phyloP scores from a whole-genome alignment of 495 filamentous ascomycete species.

The Parachaetomium inaequale region DNA sequence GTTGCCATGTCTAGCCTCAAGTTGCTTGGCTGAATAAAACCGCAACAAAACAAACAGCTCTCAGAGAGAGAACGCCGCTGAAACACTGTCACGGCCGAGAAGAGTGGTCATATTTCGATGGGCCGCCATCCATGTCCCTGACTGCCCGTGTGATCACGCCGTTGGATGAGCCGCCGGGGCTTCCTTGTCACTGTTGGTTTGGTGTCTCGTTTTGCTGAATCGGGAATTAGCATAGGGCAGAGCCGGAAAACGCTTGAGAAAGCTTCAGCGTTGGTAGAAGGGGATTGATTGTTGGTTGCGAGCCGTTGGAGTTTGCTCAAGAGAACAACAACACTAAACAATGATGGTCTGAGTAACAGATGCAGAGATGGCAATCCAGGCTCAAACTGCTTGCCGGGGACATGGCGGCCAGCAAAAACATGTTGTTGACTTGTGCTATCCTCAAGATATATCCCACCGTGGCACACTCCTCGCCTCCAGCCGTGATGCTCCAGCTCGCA shows the following conservation, averaged over 20 bases:
- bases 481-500: background rate
- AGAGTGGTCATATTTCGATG: no score
- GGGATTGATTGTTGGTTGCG: background rate
- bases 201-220: no score
- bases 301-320: background rate
- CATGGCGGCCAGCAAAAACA: background rate
- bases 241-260: background rate
- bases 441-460: background rate
- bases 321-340: background rate
- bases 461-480: background rate
- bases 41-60: background rate
- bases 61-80: no score
- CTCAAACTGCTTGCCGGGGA: background rate
- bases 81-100: no score
- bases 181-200: no score
- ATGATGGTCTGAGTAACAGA: background rate
- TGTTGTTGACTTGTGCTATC: background rate
- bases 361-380: background rate
- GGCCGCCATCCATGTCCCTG: no score
- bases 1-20: background rate
- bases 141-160: no score
- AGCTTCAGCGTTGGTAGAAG: no score
- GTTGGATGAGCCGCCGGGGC: no score
- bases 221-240: no score
- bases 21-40: background rate